Evolutionary conservation across 148 eudicot species (phyloP), one percentile per base, ranked within the genome.

Genomic region (Rhododendron griersonianum): DNA sequence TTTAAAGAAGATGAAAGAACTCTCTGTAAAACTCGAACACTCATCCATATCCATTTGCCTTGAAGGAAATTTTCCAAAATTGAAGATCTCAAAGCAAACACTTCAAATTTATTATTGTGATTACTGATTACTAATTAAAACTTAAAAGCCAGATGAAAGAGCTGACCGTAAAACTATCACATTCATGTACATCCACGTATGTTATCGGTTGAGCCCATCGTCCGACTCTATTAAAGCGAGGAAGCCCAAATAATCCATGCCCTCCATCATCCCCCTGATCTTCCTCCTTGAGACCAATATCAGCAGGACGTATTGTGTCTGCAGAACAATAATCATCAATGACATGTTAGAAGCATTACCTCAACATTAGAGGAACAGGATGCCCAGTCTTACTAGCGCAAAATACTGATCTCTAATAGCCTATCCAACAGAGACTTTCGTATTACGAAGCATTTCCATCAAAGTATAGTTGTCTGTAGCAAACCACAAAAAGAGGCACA

Each of bases 191-290:
- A 89, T 94, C 98, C 65, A 97, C 84, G 81, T 95, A 97, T 18
- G 98, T 95, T 87, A 97, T 95, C 25, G 99, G 98, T 82, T 95
- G 98, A 84, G 95, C 93, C 99, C 99, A 97, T 85, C 95, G 90
- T 83, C 91, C 91, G 10, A 87, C 92, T 86, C 98, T 88, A 84
- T 84, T 94, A 75, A 93, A 94, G 59, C 86, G 89, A 80, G 90
- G 93, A 69, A 94, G 81, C 25, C 87, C 88, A 80, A 93, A 92
- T 86, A 94, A 87, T 39, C 98, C 99, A 93, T 92, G 93, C 76
- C 99, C 99, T 71, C 98, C 91, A 69, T 95, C 98, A 91, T 92
- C 95, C 83, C 91, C 98, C 35, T 48, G 90, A 89, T 84, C 86
- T 81, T 93, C 93, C 85, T 89, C 95, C 81, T 57, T 92, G 88